phyloP scores from a whole-genome alignment of 495 filamentous ascomycete genomes.

The Schizothecium vesticola region DNA sequence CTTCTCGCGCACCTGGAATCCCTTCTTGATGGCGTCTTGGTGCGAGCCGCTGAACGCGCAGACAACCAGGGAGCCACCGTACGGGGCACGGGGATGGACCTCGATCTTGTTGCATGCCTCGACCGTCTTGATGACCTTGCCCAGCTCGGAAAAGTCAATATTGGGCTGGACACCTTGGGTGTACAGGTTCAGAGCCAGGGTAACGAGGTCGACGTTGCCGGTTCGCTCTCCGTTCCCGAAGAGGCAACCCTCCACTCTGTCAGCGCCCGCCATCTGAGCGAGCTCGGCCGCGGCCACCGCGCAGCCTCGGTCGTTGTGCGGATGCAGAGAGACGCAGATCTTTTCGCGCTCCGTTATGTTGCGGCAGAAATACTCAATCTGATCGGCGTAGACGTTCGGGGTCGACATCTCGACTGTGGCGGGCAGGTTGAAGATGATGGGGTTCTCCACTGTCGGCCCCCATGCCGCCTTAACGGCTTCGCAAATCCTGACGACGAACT shows the following conservation, averaged over 20 bases:
- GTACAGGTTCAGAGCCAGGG: conserved; percentile 90
- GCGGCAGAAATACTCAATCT: conserved; percentile 92
- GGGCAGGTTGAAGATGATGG: conserved; percentile 96
- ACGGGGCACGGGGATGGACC: conserved; percentile 81
- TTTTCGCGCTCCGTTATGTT: conserved; percentile 76
- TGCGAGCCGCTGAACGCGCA: conserved; percentile 89
- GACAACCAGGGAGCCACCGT: conserved; percentile 83
- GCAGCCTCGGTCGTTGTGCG: conserved; percentile 93
- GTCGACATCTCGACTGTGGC: conserved; percentile 96
- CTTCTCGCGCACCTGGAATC: conserved; percentile 69
- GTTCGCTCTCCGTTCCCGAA: conserved; percentile 96
- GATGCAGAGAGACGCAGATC: conserved; percentile 79
- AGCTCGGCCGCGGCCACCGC: conserved; percentile 79
- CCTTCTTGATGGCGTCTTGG: conserved; percentile 98
- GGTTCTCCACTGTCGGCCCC: conserved; percentile 74
- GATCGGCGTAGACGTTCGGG: conserved; percentile 93
- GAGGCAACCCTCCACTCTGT: conserved; percentile 89
- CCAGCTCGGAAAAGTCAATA: conserved; percentile 90
- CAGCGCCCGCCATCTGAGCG: conserved; percentile 95
- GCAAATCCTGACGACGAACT: conserved; percentile 79
- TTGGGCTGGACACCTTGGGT: conserved; percentile 87
- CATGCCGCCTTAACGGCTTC: conserved; percentile 95
- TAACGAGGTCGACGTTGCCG: conserved; percentile 94
- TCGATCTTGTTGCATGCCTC: conserved; percentile 94
- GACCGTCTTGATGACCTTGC: conserved; percentile 79